Conservation (phyloP, 192 early-diverging fungal species). For the Coemansia sp. region DNA sequence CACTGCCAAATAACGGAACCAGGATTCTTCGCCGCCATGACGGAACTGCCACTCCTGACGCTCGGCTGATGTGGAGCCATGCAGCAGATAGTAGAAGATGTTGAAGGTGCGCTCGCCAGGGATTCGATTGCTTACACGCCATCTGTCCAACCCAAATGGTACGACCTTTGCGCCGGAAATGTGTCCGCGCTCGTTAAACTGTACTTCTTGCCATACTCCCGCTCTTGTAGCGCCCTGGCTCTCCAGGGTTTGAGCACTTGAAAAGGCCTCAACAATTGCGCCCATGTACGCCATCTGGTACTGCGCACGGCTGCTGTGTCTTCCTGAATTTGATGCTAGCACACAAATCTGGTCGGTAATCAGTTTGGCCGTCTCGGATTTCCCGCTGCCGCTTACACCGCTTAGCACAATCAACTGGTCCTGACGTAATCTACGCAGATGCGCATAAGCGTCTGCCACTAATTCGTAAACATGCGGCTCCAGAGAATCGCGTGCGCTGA, state of each 20-base stretch:
- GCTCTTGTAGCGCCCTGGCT: constrained; percentile 72
- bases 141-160: constrained; percentile 66
- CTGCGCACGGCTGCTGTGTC: constrained; percentile 68
- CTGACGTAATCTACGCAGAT: constrained; percentile 64
- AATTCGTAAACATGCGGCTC: constrained; percentile 68
- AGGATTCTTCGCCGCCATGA: constrained; percentile 50
- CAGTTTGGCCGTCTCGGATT: constrained; percentile 71
- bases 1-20: constrained; percentile 56
- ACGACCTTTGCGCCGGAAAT: constrained; percentile 79
- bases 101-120: constrained; percentile 63
- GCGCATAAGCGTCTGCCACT: constrained; percentile 68
- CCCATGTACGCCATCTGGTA: constrained; percentile 68
- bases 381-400: constrained; percentile 86
- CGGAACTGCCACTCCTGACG: constrained; percentile 61
- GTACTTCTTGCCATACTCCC: constrained; percentile 83
- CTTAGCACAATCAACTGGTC: constrained; percentile 70
- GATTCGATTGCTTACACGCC: constrained; percentile 56
- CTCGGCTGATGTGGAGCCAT: constrained; percentile 75
- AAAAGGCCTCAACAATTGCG: constrained; percentile 78
- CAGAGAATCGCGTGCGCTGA: constrained; percentile 30
- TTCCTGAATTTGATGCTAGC: constrained; percentile 70
- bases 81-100: constrained; percentile 82
- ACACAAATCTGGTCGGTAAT: constrained; percentile 71
- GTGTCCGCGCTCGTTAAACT: constrained; percentile 83
- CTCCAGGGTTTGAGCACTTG: constrained; percentile 61